Percentiles rank a stretch among this genome's conserved stretches.
Conservation (phyloP, 1,284 basidiomycete genomes). For the Omphalotus olearius region DNA sequence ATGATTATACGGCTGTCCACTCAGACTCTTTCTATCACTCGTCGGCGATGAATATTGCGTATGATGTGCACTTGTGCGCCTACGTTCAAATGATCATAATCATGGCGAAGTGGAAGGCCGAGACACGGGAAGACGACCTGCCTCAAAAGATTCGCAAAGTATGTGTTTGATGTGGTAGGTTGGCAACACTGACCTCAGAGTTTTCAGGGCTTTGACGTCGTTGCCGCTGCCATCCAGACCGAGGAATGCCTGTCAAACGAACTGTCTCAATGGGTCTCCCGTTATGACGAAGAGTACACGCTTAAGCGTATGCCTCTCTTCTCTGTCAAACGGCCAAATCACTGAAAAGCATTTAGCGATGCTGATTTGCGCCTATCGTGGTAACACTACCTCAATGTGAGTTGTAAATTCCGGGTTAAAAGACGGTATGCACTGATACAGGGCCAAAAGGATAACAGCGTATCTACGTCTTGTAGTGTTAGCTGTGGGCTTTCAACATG, state of each 20-base stretch:
- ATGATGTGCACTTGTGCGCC: constrained; percentile 50
- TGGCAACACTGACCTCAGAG: constrained; percentile 1
- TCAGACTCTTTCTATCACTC: constrained; percentile 50
- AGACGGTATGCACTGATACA: constrained; percentile 3
- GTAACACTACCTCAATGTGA: constrained; percentile 43
- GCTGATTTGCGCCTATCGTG: constrained; percentile 42
- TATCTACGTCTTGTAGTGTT: constrained; percentile 50
- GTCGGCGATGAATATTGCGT: constrained; percentile 38
- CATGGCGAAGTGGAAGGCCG: constrained; percentile 42
- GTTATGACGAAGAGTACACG: constrained; percentile 34
- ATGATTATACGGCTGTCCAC: constrained; percentile 54
- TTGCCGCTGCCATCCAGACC: constrained; percentile 28
- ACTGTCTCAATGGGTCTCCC: constrained; percentile 32
- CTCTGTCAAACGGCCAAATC: constrained; percentile 1
- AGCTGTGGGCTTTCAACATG: constrained; percentile 46
- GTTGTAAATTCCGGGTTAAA: constrained; percentile 14
- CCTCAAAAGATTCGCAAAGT: constrained; percentile 21
- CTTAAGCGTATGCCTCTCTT: constrained; percentile 26
- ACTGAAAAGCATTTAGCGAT: constrained; percentile 24
- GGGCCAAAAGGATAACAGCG: constrained; percentile 39
- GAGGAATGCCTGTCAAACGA: constrained; percentile 32
- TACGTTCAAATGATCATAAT: constrained; percentile 47
- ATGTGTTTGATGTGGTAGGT: background rate
- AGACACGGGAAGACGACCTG: constrained; percentile 22
- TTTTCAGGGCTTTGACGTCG: constrained; percentile 29